These are phyloP conservation scores for Sporisorium sorghi DNA, from an alignment of 1,284 basidiomycete species.

Conservation along the genomic window DNA sequence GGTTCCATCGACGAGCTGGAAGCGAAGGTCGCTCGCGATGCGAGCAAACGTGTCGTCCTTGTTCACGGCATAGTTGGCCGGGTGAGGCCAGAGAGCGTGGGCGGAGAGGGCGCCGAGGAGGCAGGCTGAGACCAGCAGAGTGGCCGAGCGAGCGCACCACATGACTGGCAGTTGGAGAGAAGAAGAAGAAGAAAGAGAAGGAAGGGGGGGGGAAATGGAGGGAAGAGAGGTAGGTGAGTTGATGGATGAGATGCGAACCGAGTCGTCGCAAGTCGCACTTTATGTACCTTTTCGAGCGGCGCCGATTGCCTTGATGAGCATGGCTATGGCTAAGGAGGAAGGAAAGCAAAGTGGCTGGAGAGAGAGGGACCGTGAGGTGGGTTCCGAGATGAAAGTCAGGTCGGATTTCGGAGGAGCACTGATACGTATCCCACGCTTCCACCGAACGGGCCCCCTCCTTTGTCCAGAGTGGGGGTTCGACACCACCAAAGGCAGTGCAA, in stretches of 20 bases:
- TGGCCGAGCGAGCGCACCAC: conserved; percentile 18
- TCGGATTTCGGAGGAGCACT: neutral
- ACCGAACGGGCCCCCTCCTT: too few species aligned
- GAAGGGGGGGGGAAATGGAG: neutral
- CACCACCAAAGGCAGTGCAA: neutral
- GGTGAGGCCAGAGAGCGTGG: conserved; percentile 67
- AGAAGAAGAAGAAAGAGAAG: neutral
- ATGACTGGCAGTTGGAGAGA: conserved; percentile 7
- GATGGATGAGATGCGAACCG: neutral
- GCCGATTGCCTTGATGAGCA: neutral
- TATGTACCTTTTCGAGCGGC: conserved; percentile 4
- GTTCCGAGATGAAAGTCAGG: neutral
- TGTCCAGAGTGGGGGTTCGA: neutral
- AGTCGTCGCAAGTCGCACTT: neutral
- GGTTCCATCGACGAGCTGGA: conserved; percentile 70
- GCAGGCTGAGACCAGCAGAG: conserved; percentile 18
- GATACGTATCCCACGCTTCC: neutral
- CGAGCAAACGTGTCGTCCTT: conserved; percentile 71
- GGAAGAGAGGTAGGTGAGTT: too few species aligned
- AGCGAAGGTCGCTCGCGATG: conserved; percentile 73
- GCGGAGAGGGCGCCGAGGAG: conserved; percentile 22
- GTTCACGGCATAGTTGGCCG: conserved; percentile 73
- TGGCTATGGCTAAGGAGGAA: too few species aligned
- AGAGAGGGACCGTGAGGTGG: neutral
- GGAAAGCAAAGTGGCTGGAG: neutral